phyloP scores from a whole-genome alignment of 305 asterid genomes.

The Fraxinus floribunda region DNA sequence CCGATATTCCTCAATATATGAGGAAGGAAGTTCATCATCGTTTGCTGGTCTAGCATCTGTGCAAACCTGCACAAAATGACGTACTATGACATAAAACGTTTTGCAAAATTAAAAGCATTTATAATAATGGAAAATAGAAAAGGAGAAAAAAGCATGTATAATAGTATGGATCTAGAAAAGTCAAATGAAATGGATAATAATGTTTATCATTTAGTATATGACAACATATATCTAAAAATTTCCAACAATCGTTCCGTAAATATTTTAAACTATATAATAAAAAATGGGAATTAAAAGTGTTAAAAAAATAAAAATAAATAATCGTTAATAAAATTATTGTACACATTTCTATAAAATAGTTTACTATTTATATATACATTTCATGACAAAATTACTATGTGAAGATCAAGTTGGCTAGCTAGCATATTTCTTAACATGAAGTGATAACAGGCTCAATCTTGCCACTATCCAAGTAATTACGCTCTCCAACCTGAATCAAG shows the following conservation, averaged over 20 bases:
- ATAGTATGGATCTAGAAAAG: not conserved
- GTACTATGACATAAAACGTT: conserved; percentile 2
- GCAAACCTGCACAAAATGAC: conserved; percentile 58
- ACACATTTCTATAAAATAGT: not conserved
- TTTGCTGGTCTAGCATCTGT: conserved; percentile 70
- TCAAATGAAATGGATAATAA: not conserved
- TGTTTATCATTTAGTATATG: not conserved
- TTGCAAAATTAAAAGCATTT: not conserved
- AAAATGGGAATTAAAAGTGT: not conserved
- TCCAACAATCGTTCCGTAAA: not conserved
- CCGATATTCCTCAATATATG: conserved; percentile 87
- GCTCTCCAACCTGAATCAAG: not conserved
- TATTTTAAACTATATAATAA: not conserved
- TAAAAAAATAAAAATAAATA: not conserved
- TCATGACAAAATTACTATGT: conserved; percentile 7
- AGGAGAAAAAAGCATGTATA: conserved; percentile 6
- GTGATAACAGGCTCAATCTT: not conserved
- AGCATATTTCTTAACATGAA: not conserved
- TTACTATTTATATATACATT: not conserved
- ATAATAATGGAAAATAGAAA: conserved; percentile 4
- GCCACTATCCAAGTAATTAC: not conserved
- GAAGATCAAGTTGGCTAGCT: conserved; percentile 3
- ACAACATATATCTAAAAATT: not conserved
- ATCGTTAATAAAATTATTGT: not conserved
- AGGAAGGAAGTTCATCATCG: conserved; percentile 89